Evolutionary conservation across 202 grass and related monocot genomes (phyloP).

Genomic region (Setaria italica): DNA sequence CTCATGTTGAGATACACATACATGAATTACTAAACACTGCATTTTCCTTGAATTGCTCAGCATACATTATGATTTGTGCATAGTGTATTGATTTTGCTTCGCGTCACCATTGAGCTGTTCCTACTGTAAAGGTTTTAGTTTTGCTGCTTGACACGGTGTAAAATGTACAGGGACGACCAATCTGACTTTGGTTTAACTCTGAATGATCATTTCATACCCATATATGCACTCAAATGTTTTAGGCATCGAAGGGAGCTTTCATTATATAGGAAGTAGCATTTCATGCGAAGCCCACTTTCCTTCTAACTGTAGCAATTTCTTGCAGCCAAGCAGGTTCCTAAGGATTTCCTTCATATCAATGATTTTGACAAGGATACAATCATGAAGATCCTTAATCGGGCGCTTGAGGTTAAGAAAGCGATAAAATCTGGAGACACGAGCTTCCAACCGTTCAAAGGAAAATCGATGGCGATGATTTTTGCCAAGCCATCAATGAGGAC

Average conservation of each 20-base stretch:
- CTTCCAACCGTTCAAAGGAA: constrained; percentile 94
- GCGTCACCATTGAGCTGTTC: neutral
- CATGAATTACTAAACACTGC: neutral
- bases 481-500: constrained; percentile 98
- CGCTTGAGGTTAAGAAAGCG: constrained; percentile 76
- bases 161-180: neutral
- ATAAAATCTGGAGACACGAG: constrained; percentile 94
- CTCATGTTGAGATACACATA: neutral
- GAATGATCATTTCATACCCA: neutral
- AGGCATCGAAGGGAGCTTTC: neutral
- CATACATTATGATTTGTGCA: neutral
- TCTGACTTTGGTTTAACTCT: neutral
- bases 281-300: neutral
- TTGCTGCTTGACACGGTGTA: neutral
- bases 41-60: constrained; percentile 11
- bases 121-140: neutral
- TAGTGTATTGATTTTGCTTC: constrained; percentile 6
- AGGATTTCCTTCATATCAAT: constrained; percentile 93
- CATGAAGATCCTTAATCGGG: constrained; percentile 75
- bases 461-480: constrained; percentile 98
- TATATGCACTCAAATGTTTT: constrained; percentile 10
- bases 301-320: constrained; percentile 24
- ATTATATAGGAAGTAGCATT: neutral
- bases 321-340: constrained; percentile 66
- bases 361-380: constrained; percentile 97